These are phyloP conservation scores for Moringa oleifera DNA, from an alignment of 345 rosid species.

Conservation along the genomic window DNA sequence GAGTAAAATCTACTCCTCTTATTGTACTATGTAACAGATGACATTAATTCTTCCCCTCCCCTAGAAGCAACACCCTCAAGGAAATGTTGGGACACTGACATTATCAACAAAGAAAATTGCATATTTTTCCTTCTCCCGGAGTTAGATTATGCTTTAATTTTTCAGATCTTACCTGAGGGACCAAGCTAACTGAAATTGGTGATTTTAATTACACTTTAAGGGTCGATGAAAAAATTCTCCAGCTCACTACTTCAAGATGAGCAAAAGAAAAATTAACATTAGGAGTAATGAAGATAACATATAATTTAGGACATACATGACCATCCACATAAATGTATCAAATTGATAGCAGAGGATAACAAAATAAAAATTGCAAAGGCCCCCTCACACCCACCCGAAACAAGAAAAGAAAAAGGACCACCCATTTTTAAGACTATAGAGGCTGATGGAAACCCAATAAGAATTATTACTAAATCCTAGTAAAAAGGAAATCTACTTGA, in stretches of 20 bases:
- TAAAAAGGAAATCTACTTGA: not conserved
- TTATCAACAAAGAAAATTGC: not conserved
- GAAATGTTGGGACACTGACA: not conserved
- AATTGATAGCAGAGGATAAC: not conserved
- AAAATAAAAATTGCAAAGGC: not conserved
- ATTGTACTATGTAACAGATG: not conserved
- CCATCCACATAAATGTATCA: not conserved
- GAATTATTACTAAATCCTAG: not conserved
- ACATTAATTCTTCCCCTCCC: not conserved
- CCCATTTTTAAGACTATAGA: not conserved
- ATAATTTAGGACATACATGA: too few species aligned
- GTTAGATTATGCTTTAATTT: too few species aligned
- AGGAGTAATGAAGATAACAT: not conserved
- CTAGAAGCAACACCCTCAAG: not conserved
- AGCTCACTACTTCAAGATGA: not conserved
- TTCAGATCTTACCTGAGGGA: not conserved
- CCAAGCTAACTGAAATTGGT: too few species aligned
- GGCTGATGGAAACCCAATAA: not conserved
- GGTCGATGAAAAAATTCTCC: too few species aligned
- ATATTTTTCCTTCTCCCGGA: too few species aligned
- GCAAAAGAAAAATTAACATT: too few species aligned
- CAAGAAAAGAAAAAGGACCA: not conserved
- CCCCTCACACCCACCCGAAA: too few species aligned
- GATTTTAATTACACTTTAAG: too few species aligned
- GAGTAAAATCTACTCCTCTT: too few species aligned